phyloP scores from a whole-genome alignment of 2,329 filamentous ascomycete genomes.

The Sporothrix brunneoviolacea region DNA sequence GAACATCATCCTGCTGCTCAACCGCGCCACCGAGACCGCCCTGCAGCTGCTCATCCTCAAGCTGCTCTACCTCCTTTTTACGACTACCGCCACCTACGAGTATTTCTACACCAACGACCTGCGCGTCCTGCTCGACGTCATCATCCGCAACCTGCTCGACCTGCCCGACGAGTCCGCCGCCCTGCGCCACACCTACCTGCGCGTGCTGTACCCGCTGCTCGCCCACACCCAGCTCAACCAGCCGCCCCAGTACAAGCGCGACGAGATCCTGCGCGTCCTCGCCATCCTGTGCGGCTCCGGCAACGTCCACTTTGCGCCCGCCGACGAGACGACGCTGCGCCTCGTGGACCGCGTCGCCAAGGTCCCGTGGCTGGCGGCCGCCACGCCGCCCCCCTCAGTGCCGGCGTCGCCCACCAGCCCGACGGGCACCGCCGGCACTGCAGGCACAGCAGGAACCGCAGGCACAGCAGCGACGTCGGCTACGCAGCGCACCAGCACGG shows the following conservation, averaged over 20 bases:
- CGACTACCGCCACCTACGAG: conserved; percentile 83
- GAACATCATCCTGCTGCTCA: conserved; percentile 91
- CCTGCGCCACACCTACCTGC: conserved; percentile 86
- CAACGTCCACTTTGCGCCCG: conserved; percentile 69
- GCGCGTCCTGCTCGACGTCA: conserved; percentile 87
- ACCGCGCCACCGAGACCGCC: conserved; percentile 89
- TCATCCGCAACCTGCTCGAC: conserved; percentile 94
- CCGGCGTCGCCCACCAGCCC: conserved; percentile 12
- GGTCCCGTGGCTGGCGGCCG: conserved; percentile 59
- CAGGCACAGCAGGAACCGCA: background rate
- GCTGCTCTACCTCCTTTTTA: conserved; percentile 90
- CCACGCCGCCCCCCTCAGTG: conserved; percentile 23
- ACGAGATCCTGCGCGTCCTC: conserved; percentile 74
- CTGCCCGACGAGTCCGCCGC: conserved; percentile 73
- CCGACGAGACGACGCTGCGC: conserved; percentile 72
- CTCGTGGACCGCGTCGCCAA: conserved; percentile 63
- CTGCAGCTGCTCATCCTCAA: conserved; percentile 95
- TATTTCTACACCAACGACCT: conserved; percentile 99
- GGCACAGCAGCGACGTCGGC: conserved; percentile 3
- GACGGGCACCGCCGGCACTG: conserved; percentile 5
- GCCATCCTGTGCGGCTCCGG: conserved; percentile 61
- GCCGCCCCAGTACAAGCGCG: conserved; percentile 83
- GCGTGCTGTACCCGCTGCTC: conserved; percentile 83
- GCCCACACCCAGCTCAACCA: conserved; percentile 85
- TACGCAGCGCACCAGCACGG: conserved; percentile 9